These are phyloP conservation scores for Leersia perrieri DNA, from an alignment of 176 grass and related monocot genomes.

Conservation along the genomic window DNA sequence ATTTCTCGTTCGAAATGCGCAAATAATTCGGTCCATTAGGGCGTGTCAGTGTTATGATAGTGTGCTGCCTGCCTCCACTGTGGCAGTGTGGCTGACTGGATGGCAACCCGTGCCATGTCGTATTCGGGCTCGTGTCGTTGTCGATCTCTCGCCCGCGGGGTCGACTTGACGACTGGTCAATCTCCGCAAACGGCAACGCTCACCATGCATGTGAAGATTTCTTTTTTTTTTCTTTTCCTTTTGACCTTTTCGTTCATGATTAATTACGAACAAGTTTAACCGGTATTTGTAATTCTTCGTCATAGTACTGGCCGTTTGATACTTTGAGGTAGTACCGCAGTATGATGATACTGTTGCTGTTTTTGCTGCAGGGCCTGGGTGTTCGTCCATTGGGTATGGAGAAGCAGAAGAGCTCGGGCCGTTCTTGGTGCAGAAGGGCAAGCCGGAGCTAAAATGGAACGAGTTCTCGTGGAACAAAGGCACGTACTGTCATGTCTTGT, in stretches of 20 bases:
- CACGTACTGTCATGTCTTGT: background rate
- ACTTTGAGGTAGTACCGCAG: too few relatives aligned
- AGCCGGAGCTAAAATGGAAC: conserved; percentile 76
- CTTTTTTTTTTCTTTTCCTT: background rate
- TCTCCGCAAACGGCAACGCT: too few relatives aligned
- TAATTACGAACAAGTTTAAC: background rate
- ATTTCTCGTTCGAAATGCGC: background rate
- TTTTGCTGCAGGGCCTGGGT: conserved; percentile 82
- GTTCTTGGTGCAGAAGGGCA: conserved; percentile 91
- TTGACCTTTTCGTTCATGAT: background rate
- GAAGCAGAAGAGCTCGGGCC: conserved; percentile 88
- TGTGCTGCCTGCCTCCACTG: background rate
- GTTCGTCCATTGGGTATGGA: conserved; percentile 86
- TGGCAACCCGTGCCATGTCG: background rate
- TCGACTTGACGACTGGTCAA: background rate
- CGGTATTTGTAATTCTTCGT: background rate
- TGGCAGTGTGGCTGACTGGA: background rate
- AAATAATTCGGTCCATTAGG: background rate
- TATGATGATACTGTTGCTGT: background rate
- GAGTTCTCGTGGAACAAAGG: conserved; percentile 90
- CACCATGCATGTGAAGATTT: background rate
- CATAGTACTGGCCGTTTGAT: background rate
- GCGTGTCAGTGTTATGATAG: too few relatives aligned
- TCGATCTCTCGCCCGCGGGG: background rate
- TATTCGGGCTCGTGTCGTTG: background rate